Percentiles rank a stretch among this genome's conserved stretches.
phyloP scores from a whole-genome alignment of 192 early-diverging fungal species.

The Coemansia aciculifera region DNA sequence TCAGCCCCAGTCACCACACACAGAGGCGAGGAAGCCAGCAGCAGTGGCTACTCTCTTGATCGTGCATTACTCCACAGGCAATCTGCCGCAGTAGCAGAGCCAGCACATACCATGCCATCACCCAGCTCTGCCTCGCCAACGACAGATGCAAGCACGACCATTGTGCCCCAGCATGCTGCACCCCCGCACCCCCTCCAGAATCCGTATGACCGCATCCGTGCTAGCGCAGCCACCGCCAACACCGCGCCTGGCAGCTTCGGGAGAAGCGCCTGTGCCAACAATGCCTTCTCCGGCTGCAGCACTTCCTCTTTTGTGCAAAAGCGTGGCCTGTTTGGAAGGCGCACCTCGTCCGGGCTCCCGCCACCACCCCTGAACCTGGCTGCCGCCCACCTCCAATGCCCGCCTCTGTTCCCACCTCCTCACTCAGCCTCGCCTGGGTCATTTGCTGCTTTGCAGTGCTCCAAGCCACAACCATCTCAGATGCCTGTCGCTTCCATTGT shows the following conservation, averaged over 20 bases:
- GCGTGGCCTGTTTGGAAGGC: conserved; percentile 47
- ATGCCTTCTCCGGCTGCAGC: conserved; percentile 5
- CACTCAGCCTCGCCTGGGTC: conserved; percentile 34
- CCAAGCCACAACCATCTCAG: conserved; percentile 29
- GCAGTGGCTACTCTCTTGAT: conserved; percentile 2
- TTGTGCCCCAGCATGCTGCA: conserved; percentile 12
- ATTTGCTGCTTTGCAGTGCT: conserved; percentile 17
- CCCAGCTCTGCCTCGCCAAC: conserved; percentile 8
- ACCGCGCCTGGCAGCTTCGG: not conserved
- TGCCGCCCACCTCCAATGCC: conserved; percentile 39
- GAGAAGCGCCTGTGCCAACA: conserved; percentile 8
- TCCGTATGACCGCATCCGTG: conserved; percentile 2
- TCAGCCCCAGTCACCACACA: not conserved
- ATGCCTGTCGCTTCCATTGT: conserved; percentile 25
- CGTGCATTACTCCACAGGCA: not conserved
- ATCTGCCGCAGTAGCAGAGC: not conserved
- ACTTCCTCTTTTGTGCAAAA: conserved; percentile 38
- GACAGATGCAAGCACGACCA: conserved; percentile 15
- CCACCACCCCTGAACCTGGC: conserved; percentile 50
- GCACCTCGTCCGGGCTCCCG: conserved; percentile 40
- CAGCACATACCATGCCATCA: not conserved
- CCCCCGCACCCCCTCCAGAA: conserved; percentile 15
- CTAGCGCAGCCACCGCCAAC: conserved; percentile 8
- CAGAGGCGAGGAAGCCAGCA: not conserved
- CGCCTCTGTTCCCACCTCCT: conserved; percentile 29